A percentile compares a stretch with the other conserved stretches of the same genome.
phyloP scores from a whole-genome alignment of 208 protist genomes.

The Acanthamoeba royreba region DNA sequence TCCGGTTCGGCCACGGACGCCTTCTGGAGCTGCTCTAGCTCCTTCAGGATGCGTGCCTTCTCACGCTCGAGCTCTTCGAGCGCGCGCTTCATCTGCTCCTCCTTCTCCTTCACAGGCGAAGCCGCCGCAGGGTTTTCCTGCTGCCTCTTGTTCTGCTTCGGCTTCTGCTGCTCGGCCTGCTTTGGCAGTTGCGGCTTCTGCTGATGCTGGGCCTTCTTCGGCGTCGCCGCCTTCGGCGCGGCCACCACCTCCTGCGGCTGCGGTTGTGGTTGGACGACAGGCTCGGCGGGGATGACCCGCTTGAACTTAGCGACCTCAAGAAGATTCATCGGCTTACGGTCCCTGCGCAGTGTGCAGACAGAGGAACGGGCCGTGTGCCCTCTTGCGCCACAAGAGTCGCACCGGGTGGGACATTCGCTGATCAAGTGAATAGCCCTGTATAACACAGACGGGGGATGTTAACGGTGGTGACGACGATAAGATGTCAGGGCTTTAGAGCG shows the following conservation, averaged over 20 bases:
- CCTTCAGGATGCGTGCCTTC: not conserved
- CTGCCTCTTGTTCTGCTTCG: not conserved
- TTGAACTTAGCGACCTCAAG: not conserved
- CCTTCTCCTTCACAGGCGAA: not conserved
- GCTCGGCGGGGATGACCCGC: not conserved
- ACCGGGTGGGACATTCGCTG: not conserved
- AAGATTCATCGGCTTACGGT: not conserved
- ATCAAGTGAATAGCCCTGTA: too few relatives aligned
- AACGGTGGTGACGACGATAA: too few relatives aligned
- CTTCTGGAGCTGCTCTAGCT: not conserved
- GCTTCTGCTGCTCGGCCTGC: not conserved
- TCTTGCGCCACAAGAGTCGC: not conserved
- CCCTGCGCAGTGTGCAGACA: not conserved
- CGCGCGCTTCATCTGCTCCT: not conserved
- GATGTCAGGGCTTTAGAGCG: too few relatives aligned
- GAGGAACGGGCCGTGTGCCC: not conserved
- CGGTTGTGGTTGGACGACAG: too few relatives aligned
- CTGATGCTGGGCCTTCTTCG: not conserved
- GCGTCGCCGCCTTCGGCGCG: not conserved
- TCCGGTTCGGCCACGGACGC: not conserved
- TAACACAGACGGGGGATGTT: too few relatives aligned
- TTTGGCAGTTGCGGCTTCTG: not conserved
- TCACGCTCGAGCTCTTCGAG: not conserved
- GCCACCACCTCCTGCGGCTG: too few relatives aligned
- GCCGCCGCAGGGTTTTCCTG: too few relatives aligned